Percentiles rank a stretch among this genome's conserved stretches.
Evolutionary conservation across 345 rosid species (phyloP).

Genomic region (Sonneratia caseolaris): DNA sequence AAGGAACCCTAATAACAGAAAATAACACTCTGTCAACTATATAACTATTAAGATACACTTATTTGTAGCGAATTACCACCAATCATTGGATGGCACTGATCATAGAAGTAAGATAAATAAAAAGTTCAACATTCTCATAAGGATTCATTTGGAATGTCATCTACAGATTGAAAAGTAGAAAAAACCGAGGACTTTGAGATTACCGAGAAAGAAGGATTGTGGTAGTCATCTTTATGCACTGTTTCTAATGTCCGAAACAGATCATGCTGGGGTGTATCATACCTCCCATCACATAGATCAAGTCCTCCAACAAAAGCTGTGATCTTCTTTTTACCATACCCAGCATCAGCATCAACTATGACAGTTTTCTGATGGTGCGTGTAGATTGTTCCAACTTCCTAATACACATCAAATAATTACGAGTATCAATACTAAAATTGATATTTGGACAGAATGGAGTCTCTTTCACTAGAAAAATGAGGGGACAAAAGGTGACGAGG

Average conservation of each 20-base stretch:
- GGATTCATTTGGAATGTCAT: background rate
- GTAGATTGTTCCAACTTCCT: conserved; percentile 91
- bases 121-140: background rate
- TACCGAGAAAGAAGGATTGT: conserved; percentile 88
- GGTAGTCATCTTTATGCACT: conserved; percentile 77
- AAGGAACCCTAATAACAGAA: background rate
- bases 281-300: conserved; percentile 91
- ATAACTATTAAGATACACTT: background rate
- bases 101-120: background rate
- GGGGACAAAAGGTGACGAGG: background rate
- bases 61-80: background rate
- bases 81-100: background rate
- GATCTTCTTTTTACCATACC: conserved; percentile 59
- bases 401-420: conserved; percentile 9
- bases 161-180: conserved; percentile 1
- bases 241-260: conserved; percentile 63
- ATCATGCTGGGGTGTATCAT: conserved; percentile 80
- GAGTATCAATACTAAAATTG: background rate
- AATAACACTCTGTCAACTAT: background rate
- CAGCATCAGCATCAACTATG: conserved; percentile 91
- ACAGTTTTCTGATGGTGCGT: conserved; percentile 95
- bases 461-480: background rate
- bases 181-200: conserved; percentile 8
- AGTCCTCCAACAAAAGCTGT: conserved; percentile 94
- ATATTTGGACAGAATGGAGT: conserved; percentile 1